Conservation (phyloP, 169 alveolate species). For the Perkinsus olseni region DNA sequence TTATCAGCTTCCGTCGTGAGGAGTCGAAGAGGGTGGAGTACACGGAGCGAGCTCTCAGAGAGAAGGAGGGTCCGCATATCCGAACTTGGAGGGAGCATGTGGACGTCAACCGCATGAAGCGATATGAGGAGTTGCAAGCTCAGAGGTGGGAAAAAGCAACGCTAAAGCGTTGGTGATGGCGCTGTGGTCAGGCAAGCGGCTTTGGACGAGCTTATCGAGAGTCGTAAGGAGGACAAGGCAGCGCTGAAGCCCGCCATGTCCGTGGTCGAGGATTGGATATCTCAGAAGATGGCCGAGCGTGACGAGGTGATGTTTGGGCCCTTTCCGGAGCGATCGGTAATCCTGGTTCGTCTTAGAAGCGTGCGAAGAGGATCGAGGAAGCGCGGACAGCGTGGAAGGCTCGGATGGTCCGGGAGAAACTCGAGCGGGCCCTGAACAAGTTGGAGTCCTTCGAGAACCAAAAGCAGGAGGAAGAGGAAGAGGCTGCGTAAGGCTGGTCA, state of each 20-base stretch:
- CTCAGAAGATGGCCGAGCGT: not conserved
- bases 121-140: not conserved
- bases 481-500: not conserved
- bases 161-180: no score
- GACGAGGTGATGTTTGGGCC: not conserved
- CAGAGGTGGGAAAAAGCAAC: not conserved
- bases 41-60: not conserved
- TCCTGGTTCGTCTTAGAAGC: not conserved
- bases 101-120: not conserved
- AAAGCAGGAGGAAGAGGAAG: not conserved
- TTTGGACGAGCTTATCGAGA: not conserved
- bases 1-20: not conserved
- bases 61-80: not conserved
- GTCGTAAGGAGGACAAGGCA: not conserved
- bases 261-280: not conserved
- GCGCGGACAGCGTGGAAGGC: not conserved
- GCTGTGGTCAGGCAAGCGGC: not conserved
- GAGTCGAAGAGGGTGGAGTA: not conserved
- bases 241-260: not conserved
- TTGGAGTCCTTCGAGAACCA: not conserved
- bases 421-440: not conserved
- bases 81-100: not conserved
- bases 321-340: not conserved
- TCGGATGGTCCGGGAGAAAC: not conserved
- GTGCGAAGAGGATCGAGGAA: not conserved